Evolutionary conservation across 2,329 filamentous ascomycete genomes (phyloP), one percentile per base, ranked within the genome.

Genomic region (Cladophialophora exuberans): DNA sequence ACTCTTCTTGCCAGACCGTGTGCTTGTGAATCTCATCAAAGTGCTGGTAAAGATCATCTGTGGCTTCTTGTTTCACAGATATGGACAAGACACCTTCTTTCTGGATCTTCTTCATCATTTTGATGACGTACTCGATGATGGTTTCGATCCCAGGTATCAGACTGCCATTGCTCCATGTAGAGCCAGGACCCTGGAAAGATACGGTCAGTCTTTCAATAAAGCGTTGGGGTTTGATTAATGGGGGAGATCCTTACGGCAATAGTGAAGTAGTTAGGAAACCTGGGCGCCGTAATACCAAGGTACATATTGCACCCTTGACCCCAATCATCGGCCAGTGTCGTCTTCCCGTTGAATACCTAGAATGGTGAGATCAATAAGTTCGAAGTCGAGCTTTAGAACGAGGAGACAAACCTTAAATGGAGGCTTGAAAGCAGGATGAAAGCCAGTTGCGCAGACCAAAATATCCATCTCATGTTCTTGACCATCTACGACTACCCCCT

Each of bases 141-240:
- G 66, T 54, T n/a, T 42, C 53, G 33, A 79, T 74, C 1, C 77
- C 75, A 0, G 83, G 82, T 0, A 81, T 23, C 25, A 31, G 28
- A 28, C 1, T 17, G 18, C 18, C n/a, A n/a, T n/a, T n/a, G n/a
- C n/a, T n/a, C n/a, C n/a, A n/a, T n/a, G n/a, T n/a, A n/a, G n/a
- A n/a, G n/a, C n/a, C n/a, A n/a, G n/a, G n/a, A n/a, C n/a, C n/a
- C n/a, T n/a, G n/a, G n/a, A n/a, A n/a, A 56, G 22, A 11, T 46
- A 44, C 23, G 9, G 35, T n/a, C n/a, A n/a, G n/a, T n/a, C 10
- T 38, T 7, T 23, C 39, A 13, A 25, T 7, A n/a, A 26, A 17
- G 4, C 4, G 26, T 4, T 4, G 2, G 22, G n/a, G 39, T 26
- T 7, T 11, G 3, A 41, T 23, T 43, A 5, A 43, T 23, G 3